Conservation (phyloP, 2,329 filamentous ascomycete species). For the Fusarium fujikuroi region DNA sequence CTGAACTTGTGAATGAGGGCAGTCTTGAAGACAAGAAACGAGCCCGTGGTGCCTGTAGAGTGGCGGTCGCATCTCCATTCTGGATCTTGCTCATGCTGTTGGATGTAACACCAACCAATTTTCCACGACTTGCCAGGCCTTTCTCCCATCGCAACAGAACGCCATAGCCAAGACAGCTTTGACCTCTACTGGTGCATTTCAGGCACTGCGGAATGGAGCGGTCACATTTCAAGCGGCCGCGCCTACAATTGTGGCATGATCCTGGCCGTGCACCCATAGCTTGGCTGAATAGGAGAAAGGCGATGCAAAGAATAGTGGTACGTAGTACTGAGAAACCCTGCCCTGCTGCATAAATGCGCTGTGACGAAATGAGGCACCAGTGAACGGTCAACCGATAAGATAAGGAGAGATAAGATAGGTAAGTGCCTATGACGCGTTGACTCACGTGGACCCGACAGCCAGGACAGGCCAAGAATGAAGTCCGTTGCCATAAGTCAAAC, state of each 20-base stretch:
- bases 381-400: not conserved
- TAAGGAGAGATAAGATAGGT: not conserved
- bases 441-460: not conserved
- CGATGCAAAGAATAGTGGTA: not conserved
- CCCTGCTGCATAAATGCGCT: not conserved
- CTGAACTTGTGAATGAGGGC: not conserved
- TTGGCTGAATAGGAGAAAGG: fast-evolving
- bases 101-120: not conserved
- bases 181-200: not conserved
- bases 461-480: not conserved
- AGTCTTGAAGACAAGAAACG: fast-evolving
- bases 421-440: not conserved
- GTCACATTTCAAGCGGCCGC: not conserved
- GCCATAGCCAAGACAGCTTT: not conserved
- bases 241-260: not conserved
- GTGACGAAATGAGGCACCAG: fast-evolving
- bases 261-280: not conserved
- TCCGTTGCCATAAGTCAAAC: not conserved
- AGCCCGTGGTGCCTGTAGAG: fast-evolving
- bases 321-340: not conserved
- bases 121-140: not conserved
- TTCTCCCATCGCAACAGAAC: not conserved
- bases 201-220: not conserved
- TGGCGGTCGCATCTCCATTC: fast-evolving
- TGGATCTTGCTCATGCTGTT: not conserved